A percentile compares a stretch with the other conserved stretches of the same genome.
Evolutionary conservation across 345 rosid genomes (phyloP).

Genomic region (Odontarrhena argentea): DNA sequence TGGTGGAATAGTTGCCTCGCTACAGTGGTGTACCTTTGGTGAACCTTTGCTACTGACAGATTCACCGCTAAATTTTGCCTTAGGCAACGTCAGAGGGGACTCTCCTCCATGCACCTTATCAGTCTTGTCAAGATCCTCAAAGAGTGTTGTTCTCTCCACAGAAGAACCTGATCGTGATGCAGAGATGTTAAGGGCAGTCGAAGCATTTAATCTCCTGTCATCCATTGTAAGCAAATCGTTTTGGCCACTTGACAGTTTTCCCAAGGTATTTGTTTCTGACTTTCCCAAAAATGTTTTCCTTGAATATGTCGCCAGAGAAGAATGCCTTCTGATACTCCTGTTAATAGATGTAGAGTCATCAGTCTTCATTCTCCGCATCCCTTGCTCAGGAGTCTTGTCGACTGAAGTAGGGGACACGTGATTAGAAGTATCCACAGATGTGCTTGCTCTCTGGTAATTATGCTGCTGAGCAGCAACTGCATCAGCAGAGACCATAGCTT

Average conservation of each 20-base stretch:
- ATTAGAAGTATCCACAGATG: constrained; percentile 21
- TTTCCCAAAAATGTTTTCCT: constrained; percentile 53
- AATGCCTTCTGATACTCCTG: constrained; percentile 39
- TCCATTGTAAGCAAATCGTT: constrained; percentile 38
- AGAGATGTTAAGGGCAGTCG: constrained; percentile 30
- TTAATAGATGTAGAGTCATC: constrained; percentile 37
- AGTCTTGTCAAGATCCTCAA: constrained; percentile 40
- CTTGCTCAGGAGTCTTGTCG: constrained; percentile 34
- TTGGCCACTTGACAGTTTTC: constrained; percentile 36
- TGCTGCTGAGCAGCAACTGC: constrained; percentile 31
- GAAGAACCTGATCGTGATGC: constrained; percentile 42
- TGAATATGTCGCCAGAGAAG: constrained; percentile 49
- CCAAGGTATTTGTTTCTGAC: constrained; percentile 44
- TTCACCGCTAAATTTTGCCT: constrained; percentile 45
- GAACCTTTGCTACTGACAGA: constrained; percentile 40
- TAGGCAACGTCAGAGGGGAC: constrained; percentile 40
- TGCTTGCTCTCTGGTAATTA: constrained; percentile 27
- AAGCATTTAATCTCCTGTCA: constrained; percentile 24
- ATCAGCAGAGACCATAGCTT: constrained; percentile 37
- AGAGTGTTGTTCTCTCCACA: constrained; percentile 29
- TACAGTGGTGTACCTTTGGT: constrained; percentile 39
- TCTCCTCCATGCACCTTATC: constrained; percentile 40
- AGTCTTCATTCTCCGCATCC: constrained; percentile 17
- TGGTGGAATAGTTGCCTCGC: constrained; percentile 38
- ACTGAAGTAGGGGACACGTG: constrained; percentile 9